A percentile compares a stretch with the other conserved stretches of the same genome.
Conservation (phyloP, 225 moss, liverwort and hornwort species). For the Bryum argenteum region DNA sequence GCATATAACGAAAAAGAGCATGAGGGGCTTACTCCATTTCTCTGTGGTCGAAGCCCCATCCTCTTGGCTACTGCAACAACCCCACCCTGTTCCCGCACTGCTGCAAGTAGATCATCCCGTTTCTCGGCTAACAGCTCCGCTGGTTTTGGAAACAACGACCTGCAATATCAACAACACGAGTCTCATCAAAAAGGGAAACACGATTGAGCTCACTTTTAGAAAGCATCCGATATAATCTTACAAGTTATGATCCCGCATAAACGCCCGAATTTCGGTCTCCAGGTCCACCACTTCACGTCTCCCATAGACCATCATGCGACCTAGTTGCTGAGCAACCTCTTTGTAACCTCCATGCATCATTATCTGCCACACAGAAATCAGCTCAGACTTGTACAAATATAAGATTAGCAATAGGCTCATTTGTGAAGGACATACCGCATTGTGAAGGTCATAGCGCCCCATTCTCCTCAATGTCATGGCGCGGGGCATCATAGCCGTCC, state of each 20-base stretch:
- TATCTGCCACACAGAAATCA: slow-evolving; percentile 50
- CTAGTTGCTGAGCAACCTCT: slow-evolving; percentile 74
- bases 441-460: slow-evolving; percentile 90
- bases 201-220: not conserved
- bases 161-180: slow-evolving; percentile 32
- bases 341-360: slow-evolving; percentile 86
- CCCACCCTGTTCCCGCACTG: slow-evolving; percentile 74
- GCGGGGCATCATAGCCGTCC: slow-evolving; percentile 95
- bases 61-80: slow-evolving; percentile 65
- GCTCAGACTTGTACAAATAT: not conserved
- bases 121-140: slow-evolving; percentile 55
- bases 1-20: slow-evolving; percentile 3
- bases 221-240: slow-evolving; percentile 35
- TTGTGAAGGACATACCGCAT: slow-evolving; percentile 63
- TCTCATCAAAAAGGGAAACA: slow-evolving; percentile 13
- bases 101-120: slow-evolving; percentile 64
- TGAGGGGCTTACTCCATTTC: slow-evolving; percentile 70
- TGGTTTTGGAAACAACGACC: slow-evolving; percentile 76
- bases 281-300: slow-evolving; percentile 48
- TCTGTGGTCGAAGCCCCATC: slow-evolving; percentile 85
- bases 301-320: slow-evolving; percentile 61
- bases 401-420: too few relatives aligned
- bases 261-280: slow-evolving; percentile 49
- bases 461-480: slow-evolving; percentile 58
- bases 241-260: slow-evolving; percentile 77